phyloP scores from a whole-genome alignment of 108 stramenopile species.

The Aurantiochytrium sp. region DNA sequence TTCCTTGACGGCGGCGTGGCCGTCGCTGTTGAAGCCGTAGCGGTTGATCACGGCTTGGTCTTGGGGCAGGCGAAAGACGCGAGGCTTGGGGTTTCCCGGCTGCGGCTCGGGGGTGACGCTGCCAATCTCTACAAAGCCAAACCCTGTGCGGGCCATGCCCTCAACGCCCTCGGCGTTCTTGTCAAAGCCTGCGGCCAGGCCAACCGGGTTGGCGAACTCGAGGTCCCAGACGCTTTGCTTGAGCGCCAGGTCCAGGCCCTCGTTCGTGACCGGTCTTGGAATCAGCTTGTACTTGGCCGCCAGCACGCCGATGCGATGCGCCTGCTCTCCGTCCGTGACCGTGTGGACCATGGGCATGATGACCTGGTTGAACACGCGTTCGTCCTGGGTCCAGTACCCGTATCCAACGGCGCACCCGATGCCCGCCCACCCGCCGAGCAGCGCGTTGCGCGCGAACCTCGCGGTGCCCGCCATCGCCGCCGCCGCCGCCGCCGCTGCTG shows the following conservation, averaged over 20 bases:
- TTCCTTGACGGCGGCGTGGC: constrained; percentile 58
- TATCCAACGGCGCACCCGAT: not conserved
- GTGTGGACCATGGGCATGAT: constrained; percentile 26
- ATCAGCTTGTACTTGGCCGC: not conserved
- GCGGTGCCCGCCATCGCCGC: not conserved
- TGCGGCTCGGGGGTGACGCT: constrained; percentile 83
- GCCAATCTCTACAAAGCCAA: constrained; percentile 78
- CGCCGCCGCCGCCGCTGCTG: not conserved
- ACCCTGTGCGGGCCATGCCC: constrained; percentile 73
- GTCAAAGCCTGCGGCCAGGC: constrained; percentile 94
- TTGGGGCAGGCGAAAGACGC: constrained; percentile 82
- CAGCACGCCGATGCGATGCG: not conserved
- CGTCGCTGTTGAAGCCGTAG: constrained; percentile 87
- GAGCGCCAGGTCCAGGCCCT: not conserved
- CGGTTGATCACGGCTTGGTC: constrained; percentile 87
- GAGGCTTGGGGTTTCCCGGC: constrained; percentile 86
- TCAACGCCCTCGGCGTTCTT: constrained; percentile 78
- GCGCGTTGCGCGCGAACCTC: not conserved
- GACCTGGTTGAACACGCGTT: constrained; percentile 18
- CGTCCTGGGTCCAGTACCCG: constrained; percentile 13
- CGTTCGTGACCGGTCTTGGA: not conserved
- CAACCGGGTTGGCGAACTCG: constrained; percentile 68
- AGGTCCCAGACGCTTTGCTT: constrained; percentile 29
- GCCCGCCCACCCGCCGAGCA: not conserved
- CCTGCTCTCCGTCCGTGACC: constrained; percentile 4